These are phyloP conservation scores for Russula sp. DNA, from an alignment of 768 basidiomycete species.

Conservation along the genomic window DNA sequence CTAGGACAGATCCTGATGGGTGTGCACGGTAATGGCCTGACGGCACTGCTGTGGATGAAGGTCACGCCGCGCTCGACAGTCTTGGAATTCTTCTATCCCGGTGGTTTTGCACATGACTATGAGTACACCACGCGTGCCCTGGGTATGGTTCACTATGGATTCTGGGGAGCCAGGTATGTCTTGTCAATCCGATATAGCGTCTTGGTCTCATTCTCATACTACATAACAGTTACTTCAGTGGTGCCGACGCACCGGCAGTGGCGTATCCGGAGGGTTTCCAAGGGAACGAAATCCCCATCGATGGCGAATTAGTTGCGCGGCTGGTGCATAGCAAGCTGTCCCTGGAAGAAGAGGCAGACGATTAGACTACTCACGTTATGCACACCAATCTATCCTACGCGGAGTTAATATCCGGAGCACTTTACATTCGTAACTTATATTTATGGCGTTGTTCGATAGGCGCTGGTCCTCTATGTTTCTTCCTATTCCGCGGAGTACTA, in stretches of 20 bases:
- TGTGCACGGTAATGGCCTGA: conserved; percentile 90
- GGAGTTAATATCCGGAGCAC: not conserved
- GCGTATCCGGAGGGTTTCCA: conserved; percentile 87
- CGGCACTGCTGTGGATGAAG: conserved; percentile 90
- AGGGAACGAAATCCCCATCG: conserved; percentile 80
- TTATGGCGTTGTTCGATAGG: not conserved
- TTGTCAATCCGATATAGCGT: not conserved
- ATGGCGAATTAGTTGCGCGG: conserved; percentile 64
- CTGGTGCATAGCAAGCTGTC: conserved; percentile 57
- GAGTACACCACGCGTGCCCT: conserved; percentile 77
- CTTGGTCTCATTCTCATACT: conserved; percentile 10
- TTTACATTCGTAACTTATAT: not conserved
- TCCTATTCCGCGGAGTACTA: not conserved
- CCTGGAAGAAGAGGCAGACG: conserved; percentile 58
- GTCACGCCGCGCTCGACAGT: conserved; percentile 78
- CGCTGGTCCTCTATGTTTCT: not conserved
- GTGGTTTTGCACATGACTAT: conserved; percentile 84
- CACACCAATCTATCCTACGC: conserved; percentile 7
- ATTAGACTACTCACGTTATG: conserved; percentile 37
- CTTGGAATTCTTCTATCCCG: conserved; percentile 87
- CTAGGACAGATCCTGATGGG: conserved; percentile 84
- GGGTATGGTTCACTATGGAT: conserved; percentile 80
- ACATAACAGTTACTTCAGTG: conserved; percentile 61
- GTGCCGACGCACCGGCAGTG: conserved; percentile 64
- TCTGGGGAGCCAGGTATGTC: conserved; percentile 72